phyloP scores from a whole-genome alignment of 176 grass and related monocot species.

The Oryza meyeriana region DNA sequence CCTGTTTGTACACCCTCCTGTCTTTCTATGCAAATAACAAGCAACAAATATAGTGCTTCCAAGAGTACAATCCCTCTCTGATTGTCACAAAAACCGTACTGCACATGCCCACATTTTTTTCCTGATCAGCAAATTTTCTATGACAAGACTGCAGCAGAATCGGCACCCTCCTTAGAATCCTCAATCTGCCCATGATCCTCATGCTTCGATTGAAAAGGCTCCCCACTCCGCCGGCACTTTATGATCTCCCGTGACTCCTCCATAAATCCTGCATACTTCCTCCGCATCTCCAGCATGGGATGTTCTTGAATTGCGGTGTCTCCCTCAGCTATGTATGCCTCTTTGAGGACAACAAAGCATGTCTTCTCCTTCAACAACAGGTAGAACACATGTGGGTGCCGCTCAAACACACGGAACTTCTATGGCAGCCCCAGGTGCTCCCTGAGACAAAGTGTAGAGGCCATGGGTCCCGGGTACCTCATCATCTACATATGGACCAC shows the following conservation, averaged over 20 bases:
- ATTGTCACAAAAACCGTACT: neutral
- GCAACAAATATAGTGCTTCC: neutral
- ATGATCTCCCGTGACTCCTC: conserved; percentile 51
- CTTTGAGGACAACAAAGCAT: conserved; percentile 85
- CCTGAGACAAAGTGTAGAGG: conserved; percentile 61
- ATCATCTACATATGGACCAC: no score
- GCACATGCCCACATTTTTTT: neutral
- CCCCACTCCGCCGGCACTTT: conserved; percentile 32
- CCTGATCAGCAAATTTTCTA: neutral
- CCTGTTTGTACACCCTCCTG: neutral
- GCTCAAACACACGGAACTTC: conserved; percentile 64
- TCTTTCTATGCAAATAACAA: neutral
- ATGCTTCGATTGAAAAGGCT: conserved; percentile 5
- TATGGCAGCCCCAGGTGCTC: conserved; percentile 65
- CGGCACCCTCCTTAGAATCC: neutral
- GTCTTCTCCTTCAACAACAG: conserved; percentile 75
- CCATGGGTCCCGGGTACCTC: no score
- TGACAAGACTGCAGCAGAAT: conserved; percentile 15
- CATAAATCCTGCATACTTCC: conserved; percentile 68
- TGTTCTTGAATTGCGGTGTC: conserved; percentile 44
- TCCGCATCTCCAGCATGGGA: conserved; percentile 56
- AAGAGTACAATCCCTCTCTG: neutral
- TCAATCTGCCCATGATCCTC: neutral
- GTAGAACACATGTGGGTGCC: conserved; percentile 71
- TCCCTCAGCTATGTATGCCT: conserved; percentile 58